Conservation (phyloP, 202 grass and related monocot genomes). For the Alloteropsis angusta region DNA sequence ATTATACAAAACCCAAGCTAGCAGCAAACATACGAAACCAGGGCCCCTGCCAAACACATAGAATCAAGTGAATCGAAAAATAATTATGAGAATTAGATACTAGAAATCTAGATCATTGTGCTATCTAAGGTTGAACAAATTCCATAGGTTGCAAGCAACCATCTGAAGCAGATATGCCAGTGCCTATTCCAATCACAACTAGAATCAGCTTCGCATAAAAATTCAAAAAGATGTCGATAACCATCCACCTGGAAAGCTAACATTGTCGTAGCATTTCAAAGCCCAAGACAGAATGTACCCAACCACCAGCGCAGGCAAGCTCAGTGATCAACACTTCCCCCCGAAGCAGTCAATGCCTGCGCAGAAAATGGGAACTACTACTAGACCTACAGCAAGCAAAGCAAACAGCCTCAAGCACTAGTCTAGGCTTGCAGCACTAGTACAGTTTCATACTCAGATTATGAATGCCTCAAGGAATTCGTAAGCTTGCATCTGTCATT, state of each 20-base stretch:
- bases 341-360: background rate
- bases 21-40: background rate
- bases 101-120: background rate
- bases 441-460: background rate
- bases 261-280: background rate
- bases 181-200: background rate
- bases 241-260: background rate
- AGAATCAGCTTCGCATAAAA: background rate
- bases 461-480: background rate
- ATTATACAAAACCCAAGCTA: background rate
- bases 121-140: background rate
- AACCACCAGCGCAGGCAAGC: background rate
- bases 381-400: background rate
- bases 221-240: background rate
- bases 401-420: background rate
- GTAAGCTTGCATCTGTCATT: background rate
- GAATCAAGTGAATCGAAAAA: slow-evolving; percentile 6
- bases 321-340: background rate
- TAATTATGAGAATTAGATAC: background rate
- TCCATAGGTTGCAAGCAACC: background rate
- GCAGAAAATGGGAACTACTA: background rate
- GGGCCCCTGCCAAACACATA: background rate
- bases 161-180: background rate
- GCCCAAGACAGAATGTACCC: background rate
- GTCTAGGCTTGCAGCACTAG: background rate